Conservation (phyloP, 2,329 filamentous ascomycete genomes). For the Colletotrichum endophyticum region DNA sequence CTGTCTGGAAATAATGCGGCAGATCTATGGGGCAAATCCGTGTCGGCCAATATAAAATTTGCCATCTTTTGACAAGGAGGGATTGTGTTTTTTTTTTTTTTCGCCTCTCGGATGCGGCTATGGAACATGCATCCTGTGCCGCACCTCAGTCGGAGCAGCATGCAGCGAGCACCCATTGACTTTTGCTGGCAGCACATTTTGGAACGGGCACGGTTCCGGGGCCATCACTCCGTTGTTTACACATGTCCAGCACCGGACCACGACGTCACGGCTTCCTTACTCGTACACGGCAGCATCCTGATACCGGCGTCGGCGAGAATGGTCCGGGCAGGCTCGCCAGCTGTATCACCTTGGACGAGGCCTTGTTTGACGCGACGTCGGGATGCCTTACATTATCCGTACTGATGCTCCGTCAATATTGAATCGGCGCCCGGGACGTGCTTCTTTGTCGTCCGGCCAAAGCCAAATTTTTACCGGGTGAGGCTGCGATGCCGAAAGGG, state of each 20-base stretch:
- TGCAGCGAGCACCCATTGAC: background rate
- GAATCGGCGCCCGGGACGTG: background rate
- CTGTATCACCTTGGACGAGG: background rate
- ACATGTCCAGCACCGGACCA: background rate
- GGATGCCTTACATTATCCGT: background rate
- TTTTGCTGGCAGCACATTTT: background rate
- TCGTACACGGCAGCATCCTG: slow-evolving; percentile 5
- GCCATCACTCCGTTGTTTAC: background rate
- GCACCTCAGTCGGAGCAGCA: background rate
- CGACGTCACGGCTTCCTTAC: slow-evolving; percentile 12
- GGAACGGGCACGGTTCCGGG: slow-evolving; percentile 1
- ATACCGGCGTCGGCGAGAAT: slow-evolving; percentile 2
- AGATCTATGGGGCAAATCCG: slow-evolving; percentile 13
- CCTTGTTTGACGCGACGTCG: background rate
- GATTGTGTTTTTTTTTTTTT: background rate
- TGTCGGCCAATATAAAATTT: slow-evolving; percentile 8
- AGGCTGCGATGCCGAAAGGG: background rate
- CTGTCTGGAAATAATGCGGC: slow-evolving; percentile 12
- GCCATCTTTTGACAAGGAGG: slow-evolving; percentile 13
- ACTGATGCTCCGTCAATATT: background rate
- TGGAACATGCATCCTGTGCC: background rate
- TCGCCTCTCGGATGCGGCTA: background rate
- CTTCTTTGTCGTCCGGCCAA: background rate
- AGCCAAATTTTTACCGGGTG: background rate
- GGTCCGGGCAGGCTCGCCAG: background rate